Evolutionary conservation across 495 filamentous ascomycete species (phyloP).

Genomic region (Lasiosphaeria ovina): DNA sequence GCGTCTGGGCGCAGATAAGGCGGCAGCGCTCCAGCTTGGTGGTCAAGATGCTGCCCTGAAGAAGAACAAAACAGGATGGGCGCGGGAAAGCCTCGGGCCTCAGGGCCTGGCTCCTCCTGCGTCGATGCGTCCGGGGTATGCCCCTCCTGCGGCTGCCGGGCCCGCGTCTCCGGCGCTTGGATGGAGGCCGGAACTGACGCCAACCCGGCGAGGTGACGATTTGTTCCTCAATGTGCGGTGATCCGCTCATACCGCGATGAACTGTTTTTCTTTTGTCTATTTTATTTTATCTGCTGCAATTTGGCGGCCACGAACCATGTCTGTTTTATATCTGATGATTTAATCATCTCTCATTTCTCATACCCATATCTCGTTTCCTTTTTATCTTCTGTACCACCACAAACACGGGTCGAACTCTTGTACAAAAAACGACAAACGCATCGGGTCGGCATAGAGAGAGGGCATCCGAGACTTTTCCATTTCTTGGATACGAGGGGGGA

Average conservation of each 20-base stretch:
- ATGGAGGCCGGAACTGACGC: constrained; percentile 51
- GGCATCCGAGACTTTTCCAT: too few relatives aligned
- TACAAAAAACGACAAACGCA: too few relatives aligned
- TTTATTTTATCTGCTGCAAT: background rate
- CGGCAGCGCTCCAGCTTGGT: constrained; percentile 37
- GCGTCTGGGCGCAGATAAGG: constrained; percentile 47
- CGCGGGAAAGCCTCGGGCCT: constrained; percentile 13
- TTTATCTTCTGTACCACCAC: background rate
- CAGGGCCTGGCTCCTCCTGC: constrained; percentile 4
- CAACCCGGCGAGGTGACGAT: constrained; percentile 46
- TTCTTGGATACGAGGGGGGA: too few relatives aligned
- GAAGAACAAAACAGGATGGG: constrained; percentile 23
- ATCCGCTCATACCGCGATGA: constrained; percentile 6
- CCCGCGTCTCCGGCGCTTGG: constrained; percentile 37
- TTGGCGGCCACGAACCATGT: background rate
- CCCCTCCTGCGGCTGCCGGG: background rate
- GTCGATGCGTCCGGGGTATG: background rate
- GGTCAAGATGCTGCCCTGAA: constrained; percentile 19
- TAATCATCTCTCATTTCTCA: background rate
- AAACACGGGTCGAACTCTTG: background rate
- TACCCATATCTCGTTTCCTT: background rate
- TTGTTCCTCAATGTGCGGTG: constrained; percentile 43
- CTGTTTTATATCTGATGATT: background rate
- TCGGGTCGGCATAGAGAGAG: too few relatives aligned
- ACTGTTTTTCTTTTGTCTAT: constrained; percentile 6